A percentile compares a stretch with the other conserved stretches of the same genome.
Conservation (phyloP, 1,139 yeast species). For the Arxiozyma slooffiae region DNA sequence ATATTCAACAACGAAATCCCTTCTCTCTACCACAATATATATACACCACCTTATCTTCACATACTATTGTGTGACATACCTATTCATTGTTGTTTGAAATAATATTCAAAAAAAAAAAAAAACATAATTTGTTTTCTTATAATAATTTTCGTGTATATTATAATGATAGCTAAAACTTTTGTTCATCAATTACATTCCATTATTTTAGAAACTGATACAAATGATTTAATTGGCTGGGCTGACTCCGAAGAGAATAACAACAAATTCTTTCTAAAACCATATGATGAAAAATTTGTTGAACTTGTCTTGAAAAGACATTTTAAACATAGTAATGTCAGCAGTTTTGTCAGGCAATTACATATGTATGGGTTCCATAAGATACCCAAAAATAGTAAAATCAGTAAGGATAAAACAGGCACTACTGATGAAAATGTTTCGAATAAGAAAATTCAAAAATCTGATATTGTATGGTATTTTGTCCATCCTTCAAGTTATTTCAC, state of each 20-base stretch:
- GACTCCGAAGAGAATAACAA: slow-evolving; percentile 40
- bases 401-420: not conserved
- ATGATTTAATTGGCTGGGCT: slow-evolving; percentile 64
- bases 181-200: slow-evolving; percentile 28
- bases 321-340: slow-evolving; percentile 72
- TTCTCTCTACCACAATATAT: not conserved
- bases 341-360: slow-evolving; percentile 68
- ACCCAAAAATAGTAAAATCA: slow-evolving; percentile 5
- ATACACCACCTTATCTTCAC: too few relatives aligned
- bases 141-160: too few relatives aligned
- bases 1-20: too few relatives aligned
- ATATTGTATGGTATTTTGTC: slow-evolving; percentile 70
- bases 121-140: not conserved
- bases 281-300: slow-evolving; percentile 53
- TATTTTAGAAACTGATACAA: slow-evolving; percentile 18
- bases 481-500: slow-evolving; percentile 72
- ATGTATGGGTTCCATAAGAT: slow-evolving; percentile 53
- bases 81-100: not conserved
- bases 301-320: slow-evolving; percentile 58
- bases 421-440: slow-evolving; percentile 1
- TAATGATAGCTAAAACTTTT: slow-evolving; percentile 18
- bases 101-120: too few relatives aligned
- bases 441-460: slow-evolving; percentile 15
- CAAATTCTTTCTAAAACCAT: slow-evolving; percentile 56
- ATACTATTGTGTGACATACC: too few relatives aligned